A percentile compares a stretch with the other conserved stretches of the same genome.
Evolutionary conservation across 164 flowering plant genomes (phyloP).

Genomic region (Nymphaea thermarum): DNA sequence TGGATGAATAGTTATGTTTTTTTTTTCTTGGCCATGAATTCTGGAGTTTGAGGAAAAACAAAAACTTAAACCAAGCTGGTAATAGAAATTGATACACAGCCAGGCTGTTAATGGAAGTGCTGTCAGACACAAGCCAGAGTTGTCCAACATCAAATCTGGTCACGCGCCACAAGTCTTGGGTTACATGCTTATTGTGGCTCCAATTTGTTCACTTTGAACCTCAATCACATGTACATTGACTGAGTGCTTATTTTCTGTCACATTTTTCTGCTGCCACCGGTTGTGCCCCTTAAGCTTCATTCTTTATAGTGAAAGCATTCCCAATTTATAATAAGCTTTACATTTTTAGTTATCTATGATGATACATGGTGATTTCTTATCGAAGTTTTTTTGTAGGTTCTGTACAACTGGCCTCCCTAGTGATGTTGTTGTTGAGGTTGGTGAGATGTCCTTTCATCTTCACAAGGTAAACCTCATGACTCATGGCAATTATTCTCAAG

Average conservation of each 20-base stretch:
- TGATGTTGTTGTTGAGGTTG: constrained; percentile 84
- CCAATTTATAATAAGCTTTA: background rate
- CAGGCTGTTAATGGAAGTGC: background rate
- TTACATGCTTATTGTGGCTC: background rate
- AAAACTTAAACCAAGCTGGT: background rate
- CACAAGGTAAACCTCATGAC: constrained; percentile 56
- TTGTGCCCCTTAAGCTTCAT: background rate
- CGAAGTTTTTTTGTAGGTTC: constrained; percentile 38
- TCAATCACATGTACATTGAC: background rate
- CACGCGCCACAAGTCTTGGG: too few relatives aligned
- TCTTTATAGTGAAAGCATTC: background rate
- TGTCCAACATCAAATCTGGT: too few relatives aligned
- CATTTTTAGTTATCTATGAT: background rate
- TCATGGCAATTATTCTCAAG: too few relatives aligned
- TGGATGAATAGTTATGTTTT: background rate
- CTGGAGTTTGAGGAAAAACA: background rate
- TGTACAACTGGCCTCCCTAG: constrained; percentile 96
- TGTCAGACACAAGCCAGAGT: too few relatives aligned
- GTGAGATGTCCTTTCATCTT: constrained; percentile 87
- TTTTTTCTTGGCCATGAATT: background rate
- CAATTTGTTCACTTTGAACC: background rate
- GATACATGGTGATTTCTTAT: background rate
- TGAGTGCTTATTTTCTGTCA: background rate
- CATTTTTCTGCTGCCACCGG: background rate
- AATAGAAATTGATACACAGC: background rate